Evolutionary conservation across 768 basidiomycete genomes (phyloP), one percentile per base, ranked within the genome.

Genomic region (Auriscalpium microsporum): DNA sequence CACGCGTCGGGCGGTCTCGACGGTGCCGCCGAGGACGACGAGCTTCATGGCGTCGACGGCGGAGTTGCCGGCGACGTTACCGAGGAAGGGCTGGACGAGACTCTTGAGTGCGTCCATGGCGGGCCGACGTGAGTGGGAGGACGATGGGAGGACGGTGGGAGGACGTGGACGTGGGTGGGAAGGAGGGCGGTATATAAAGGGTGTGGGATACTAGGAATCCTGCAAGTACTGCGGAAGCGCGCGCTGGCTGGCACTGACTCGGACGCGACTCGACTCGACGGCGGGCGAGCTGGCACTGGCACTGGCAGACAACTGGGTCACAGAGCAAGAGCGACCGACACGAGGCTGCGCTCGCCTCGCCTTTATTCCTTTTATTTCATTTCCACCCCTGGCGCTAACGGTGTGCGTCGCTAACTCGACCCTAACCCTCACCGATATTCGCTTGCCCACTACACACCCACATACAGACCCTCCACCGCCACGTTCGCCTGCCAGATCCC

Each of bases 21-120:
- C 90, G 1, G 90, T 90, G 55, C 89, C 89, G 56, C 89, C 89
- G 50, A 92, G 77, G 46, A 91, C 87, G 71, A 92, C 90, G 66
- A 91, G 86, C 73, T 92, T 92, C 76, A 90, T 84, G 61, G 88
- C 90, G 65, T 92, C 89, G 70, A 92, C 79, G 75, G 90, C 81
- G 49, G 86, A 88, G 28, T 60, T 62, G n/a, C 61, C 47, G 3
- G 61, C 61, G 21, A 59, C 61, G 2, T 55, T 60, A 34, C 61
- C 61, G 5, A 62, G 53, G 0, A 62, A 52, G 16, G 61, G 61
- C 34, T 62, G 61, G 6, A 62, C 61, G 46, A 62, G 58, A 50
- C 59, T 61, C 61, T 62, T 62, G 10, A 62, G 53, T 11, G 61
- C 58, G 28, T 62, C 61, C 61, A 62, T 62, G 17, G 16, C n/a